Evolutionary conservation across 306 rosid genomes (phyloP), one percentile per base, ranked within the genome.

Genomic region (Inga laurina): DNA sequence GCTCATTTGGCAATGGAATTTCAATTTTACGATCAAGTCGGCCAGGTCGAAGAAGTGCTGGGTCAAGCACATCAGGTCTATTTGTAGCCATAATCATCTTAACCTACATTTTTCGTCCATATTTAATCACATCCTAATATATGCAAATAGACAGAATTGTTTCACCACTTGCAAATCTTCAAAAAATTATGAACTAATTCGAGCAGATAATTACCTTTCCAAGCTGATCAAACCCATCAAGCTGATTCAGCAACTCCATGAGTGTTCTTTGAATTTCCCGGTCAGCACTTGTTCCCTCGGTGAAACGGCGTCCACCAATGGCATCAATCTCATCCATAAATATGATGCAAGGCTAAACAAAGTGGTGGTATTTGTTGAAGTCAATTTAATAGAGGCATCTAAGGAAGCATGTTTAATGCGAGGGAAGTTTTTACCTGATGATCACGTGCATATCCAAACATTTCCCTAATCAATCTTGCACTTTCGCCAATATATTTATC

Each of bases 281-380:
- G 81, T 95, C 98, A 11, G 91, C 91, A 86, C 95, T 87, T 77
- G 97, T 92, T 68, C 97, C 97, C 84, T 86, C 92, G 4, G 90
- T 91, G 49, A 95, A 91, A 52, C 97, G 97, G 75, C 94, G 95
- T 27, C 97, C 97, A 65, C 97, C 98, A 81, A 95, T 95, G 82
- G 96, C 98, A 87, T 95, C 97, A 1, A 93, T 93, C 87, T 95
- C 98, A 56, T 93, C 98, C 97, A 95, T 92, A 81, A 95, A 93
- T 52, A 93, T 93, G 86, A 93, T 95, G 91, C 98, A 95, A 27
- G 98, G 98, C 98, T 93, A 71, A 19, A 77, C 77, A 81, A 74
- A 81, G 24, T 21, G 30, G 44, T 22, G 27, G 21, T 3, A 71
- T 44, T 44, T n/a, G n/a, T 21, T 71, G 11, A 71, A 12, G 35